Conservation (phyloP, 176 grass and related monocot genomes). For the Pontederia crassipes region DNA sequence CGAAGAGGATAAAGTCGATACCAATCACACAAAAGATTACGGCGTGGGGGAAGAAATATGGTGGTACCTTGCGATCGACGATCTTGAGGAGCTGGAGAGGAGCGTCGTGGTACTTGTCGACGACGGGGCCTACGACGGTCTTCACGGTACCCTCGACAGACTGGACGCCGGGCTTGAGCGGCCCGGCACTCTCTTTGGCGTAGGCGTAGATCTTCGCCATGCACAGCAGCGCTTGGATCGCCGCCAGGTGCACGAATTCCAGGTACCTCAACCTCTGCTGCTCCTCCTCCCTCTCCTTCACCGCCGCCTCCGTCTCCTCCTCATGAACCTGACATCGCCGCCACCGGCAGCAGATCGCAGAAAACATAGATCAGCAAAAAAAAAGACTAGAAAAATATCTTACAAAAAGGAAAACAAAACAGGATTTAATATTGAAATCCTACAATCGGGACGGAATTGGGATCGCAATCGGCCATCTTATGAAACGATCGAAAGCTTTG, state of each 20-base stretch:
- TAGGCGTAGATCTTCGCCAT: slow-evolving; percentile 49
- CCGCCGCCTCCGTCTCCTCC: not conserved
- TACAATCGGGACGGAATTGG: no score
- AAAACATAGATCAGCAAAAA: no score
- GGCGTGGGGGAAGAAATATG: not conserved
- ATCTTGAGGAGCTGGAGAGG: slow-evolving; percentile 68
- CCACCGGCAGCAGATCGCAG: no score
- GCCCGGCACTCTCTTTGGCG: slow-evolving; percentile 59
- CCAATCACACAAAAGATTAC: not conserved
- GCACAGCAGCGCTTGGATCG: slow-evolving; percentile 49
- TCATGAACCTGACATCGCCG: no score
- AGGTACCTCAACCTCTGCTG: slow-evolving; percentile 75
- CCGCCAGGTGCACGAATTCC: slow-evolving; percentile 62
- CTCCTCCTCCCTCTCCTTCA: slow-evolving; percentile 16
- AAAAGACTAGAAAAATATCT: no score
- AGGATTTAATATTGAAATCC: no score
- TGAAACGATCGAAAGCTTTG: no score
- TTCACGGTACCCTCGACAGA: slow-evolving; percentile 72
- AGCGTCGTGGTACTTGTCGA: slow-evolving; percentile 53
- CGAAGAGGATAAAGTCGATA: not conserved
- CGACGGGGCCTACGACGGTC: slow-evolving; percentile 74
- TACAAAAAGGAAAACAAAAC: no score
- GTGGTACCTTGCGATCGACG: slow-evolving; percentile 68
- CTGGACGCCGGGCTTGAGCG: slow-evolving; percentile 76
- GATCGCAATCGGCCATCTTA: no score